Evolutionary conservation across 2,329 filamentous ascomycete species (phyloP).

Genomic region (Nemania bipapillata): DNA sequence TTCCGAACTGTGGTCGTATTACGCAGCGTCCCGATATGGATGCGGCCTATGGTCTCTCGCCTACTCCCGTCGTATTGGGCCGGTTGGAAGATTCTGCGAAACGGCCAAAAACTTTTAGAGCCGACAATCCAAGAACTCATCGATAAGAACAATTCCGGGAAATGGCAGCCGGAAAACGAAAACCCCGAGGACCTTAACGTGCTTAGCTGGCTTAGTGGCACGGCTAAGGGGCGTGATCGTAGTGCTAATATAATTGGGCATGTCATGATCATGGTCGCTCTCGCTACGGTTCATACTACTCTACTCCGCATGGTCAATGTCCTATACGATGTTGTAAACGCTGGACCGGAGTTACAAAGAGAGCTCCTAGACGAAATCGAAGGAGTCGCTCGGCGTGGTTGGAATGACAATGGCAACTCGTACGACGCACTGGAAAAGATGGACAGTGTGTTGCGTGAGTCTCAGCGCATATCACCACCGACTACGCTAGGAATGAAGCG

Average conservation of each 20-base stretch:
- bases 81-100: neutral
- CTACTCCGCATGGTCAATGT: conserved; percentile 31
- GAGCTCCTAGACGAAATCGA: neutral
- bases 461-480: conserved; percentile 31
- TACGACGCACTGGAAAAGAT: conserved; percentile 33
- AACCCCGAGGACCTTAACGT: conserved; percentile 21
- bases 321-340: conserved; percentile 16
- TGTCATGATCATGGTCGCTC: conserved; percentile 18
- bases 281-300: conserved; percentile 32
- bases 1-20: neutral
- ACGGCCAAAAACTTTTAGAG: neutral
- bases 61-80: conserved; percentile 7
- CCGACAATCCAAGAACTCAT: neutral
- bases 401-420: conserved; percentile 1
- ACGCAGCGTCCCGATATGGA: neutral
- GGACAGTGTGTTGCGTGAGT: conserved; percentile 38
- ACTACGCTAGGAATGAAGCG: conserved; percentile 31
- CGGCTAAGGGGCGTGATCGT: conserved; percentile 24
- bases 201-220: conserved; percentile 24
- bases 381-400: neutral
- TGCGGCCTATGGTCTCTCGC: neutral
- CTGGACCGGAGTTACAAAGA: neutral
- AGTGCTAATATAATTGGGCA: conserved; percentile 25
- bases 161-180: neutral
- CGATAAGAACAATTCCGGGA: neutral